Conservation (phyloP, 805 yeast species). For the Teunomyces tritomae region DNA sequence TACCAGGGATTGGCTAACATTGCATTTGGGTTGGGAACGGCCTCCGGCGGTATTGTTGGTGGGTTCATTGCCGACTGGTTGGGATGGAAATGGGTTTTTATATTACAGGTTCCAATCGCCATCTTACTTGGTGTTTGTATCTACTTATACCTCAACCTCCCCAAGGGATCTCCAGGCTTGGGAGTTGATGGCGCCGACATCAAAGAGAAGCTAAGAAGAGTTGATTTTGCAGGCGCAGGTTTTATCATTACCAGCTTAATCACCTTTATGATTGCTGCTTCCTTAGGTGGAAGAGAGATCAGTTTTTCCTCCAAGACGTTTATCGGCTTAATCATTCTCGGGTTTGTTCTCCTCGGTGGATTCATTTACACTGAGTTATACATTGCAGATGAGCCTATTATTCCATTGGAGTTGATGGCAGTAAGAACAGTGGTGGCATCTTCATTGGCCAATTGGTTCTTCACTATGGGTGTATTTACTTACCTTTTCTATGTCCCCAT, state of each 20-base stretch:
- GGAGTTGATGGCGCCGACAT: constrained; percentile 49
- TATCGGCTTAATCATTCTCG: constrained; percentile 25
- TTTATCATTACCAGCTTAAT: constrained; percentile 58
- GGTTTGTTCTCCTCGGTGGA: constrained; percentile 31
- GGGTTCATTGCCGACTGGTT: constrained; percentile 55
- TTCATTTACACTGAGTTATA: constrained; percentile 54
- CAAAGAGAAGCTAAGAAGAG: constrained; percentile 49
- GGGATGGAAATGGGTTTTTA: constrained; percentile 51
- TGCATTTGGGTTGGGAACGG: constrained; percentile 68
- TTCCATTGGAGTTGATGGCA: constrained; percentile 58
- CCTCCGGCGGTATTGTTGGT: constrained; percentile 43
- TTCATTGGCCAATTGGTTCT: constrained; percentile 66
- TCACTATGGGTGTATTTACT: constrained; percentile 65
- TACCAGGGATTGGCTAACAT: constrained; percentile 83
- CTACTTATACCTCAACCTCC: constrained; percentile 41
- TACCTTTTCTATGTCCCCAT: constrained; percentile 70
- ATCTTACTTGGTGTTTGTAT: constrained; percentile 39
- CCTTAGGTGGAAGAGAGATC: constrained; percentile 60
- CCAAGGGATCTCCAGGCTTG: constrained; percentile 55
- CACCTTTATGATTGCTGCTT: constrained; percentile 59
- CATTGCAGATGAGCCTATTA: constrained; percentile 60
- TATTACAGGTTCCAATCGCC: constrained; percentile 43
- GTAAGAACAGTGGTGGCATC: constrained; percentile 63
- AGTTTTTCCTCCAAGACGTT: constrained; percentile 47
- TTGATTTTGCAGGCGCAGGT: constrained; percentile 67